These are phyloP conservation scores for Grosmannia huntii DNA, from an alignment of 2,329 filamentous ascomycete species.

Conservation along the genomic window DNA sequence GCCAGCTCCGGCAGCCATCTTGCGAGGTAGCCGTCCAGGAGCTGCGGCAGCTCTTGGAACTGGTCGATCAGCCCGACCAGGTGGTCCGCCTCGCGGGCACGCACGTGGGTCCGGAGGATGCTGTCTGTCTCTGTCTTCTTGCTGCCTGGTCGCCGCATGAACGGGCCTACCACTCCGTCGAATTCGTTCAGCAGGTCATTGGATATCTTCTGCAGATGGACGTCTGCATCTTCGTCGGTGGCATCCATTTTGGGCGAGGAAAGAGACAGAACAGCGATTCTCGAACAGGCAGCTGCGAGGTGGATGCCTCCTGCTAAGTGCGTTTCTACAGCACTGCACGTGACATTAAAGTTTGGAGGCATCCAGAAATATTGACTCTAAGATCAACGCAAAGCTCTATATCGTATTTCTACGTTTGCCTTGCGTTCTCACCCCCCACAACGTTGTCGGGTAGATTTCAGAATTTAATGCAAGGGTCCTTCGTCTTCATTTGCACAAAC, in stretches of 20 bases:
- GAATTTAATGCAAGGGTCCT: no score
- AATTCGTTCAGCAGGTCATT: conserved; percentile 46
- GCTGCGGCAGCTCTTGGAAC: conserved; percentile 90
- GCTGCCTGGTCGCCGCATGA: conserved; percentile 26
- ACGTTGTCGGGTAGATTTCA: no score
- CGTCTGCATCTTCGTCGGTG: conserved; percentile 45
- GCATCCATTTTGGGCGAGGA: conserved; percentile 37
- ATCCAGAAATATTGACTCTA: no score
- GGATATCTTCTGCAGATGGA: conserved; percentile 49
- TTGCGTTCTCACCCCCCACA: no score
- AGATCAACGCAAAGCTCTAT: no score
- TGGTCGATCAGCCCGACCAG: conserved; percentile 51
- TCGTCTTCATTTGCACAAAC: no score
- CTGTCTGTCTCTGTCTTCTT: conserved; percentile 27
- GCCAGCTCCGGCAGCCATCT: conserved; percentile 62
- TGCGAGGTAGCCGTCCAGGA: conserved; percentile 75
- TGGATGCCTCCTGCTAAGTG: background rate
- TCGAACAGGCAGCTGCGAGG: background rate
- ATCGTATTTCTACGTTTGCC: no score
- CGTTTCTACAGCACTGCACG: background rate
- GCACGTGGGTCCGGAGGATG: conserved; percentile 7
- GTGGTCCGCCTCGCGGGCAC: conserved; percentile 12
- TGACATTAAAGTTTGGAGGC: background rate
- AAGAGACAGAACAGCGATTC: background rate
- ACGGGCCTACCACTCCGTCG: conserved; percentile 35